Percentiles rank a stretch among this genome's conserved stretches.
phyloP scores from a whole-genome alignment of 2,329 filamentous ascomycete species.

The Aspergillus ibericus region DNA sequence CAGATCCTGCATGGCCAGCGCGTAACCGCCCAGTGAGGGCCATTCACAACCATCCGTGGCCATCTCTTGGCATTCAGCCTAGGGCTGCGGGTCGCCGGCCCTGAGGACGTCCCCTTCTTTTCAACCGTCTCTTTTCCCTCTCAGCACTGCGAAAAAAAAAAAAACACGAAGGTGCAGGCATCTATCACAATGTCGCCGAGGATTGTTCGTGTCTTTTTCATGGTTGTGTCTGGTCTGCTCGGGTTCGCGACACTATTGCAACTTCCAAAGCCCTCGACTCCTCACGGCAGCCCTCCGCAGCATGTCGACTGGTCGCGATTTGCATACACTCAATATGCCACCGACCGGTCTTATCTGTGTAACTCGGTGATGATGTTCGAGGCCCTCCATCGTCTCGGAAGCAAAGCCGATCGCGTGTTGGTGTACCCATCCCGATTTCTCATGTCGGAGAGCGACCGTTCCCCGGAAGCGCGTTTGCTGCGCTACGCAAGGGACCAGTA shows the following conservation, averaged over 20 bases:
- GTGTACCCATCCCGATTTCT: neutral
- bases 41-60: neutral
- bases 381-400: neutral
- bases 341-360: constrained; percentile 33
- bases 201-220: neutral
- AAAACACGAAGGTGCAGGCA: no score
- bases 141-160: neutral
- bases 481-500: neutral
- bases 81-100: neutral
- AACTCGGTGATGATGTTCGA: constrained; percentile 34
- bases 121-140: neutral
- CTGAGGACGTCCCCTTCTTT: neutral
- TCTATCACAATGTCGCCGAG: neutral
- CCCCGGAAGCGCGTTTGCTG: neutral
- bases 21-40: neutral
- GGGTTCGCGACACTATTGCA: neutral
- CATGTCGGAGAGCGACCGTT: neutral
- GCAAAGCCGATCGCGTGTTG: neutral
- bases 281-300: neutral
- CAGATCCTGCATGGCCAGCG: neutral
- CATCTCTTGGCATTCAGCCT: neutral
- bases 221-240: neutral
- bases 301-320: constrained; percentile 1
- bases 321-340: constrained; percentile 37
- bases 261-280: neutral